Conservation (phyloP, 169 alveolate genomes). For the Plasmodium reichenowi region DNA sequence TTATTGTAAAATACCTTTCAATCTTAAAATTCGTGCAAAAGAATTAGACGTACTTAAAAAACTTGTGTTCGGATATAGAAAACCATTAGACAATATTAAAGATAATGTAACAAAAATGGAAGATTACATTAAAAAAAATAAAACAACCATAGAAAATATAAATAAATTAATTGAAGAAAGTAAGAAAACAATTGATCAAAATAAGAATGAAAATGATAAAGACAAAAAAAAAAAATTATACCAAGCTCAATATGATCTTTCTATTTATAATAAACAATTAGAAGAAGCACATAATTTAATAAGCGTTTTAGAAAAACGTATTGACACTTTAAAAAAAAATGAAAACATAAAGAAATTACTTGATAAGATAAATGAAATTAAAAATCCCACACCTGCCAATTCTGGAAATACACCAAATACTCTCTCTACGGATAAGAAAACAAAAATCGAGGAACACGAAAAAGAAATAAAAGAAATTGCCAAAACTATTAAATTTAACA, state of each 20-base stretch:
- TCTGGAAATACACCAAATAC: not conserved
- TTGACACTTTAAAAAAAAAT: slow-evolving; percentile 16
- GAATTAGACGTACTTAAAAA: slow-evolving; percentile 46
- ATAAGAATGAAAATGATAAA: too few species aligned
- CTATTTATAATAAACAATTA: slow-evolving; percentile 43
- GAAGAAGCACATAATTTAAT: slow-evolving; percentile 36
- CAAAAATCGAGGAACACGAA: slow-evolving; percentile 15
- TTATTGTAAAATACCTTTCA: slow-evolving; percentile 30
- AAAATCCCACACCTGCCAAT: not conserved
- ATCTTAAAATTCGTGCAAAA: slow-evolving; percentile 31
- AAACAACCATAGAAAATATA: slow-evolving; percentile 2
- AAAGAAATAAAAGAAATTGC: slow-evolving; percentile 20
- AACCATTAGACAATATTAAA: slow-evolving; percentile 51
- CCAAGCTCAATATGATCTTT: slow-evolving; percentile 26
- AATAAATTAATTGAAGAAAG: not conserved
- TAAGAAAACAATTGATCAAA: not conserved
- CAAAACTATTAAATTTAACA: slow-evolving; percentile 26
- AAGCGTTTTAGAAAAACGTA: slow-evolving; percentile 18
- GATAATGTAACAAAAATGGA: slow-evolving; percentile 35
- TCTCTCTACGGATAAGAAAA: not conserved
- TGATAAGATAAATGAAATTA: not conserved
- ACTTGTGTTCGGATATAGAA: slow-evolving; percentile 48
- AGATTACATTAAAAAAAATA: slow-evolving; percentile 8
- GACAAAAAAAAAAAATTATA: not conserved
- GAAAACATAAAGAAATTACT: slow-evolving; percentile 15